Evolutionary conservation across 345 rosid genomes (phyloP).

Genomic region (Schrenkiella parvula): DNA sequence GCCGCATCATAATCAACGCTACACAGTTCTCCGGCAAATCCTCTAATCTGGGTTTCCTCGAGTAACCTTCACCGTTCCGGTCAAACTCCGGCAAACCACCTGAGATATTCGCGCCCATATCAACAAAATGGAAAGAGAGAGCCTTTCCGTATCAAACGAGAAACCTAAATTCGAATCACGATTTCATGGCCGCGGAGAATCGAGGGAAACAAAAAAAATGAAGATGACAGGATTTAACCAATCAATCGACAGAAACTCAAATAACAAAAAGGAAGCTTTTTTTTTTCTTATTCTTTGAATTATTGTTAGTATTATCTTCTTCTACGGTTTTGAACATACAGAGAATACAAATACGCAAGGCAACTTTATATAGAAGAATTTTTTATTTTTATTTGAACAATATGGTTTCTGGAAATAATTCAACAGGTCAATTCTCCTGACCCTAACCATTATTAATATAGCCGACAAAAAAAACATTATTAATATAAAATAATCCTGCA

Average conservation of each 20-base stretch:
- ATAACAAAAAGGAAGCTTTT: neutral
- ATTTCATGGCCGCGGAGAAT: slow-evolving; percentile 22
- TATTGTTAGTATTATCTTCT: neutral
- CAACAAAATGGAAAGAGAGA: neutral
- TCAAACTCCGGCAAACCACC: slow-evolving; percentile 28
- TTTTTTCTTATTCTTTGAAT: neutral
- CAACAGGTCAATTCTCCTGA: slow-evolving; percentile 30
- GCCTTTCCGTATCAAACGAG: neutral
- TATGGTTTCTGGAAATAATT: neutral
- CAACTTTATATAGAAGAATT: neutral
- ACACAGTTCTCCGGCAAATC: slow-evolving; percentile 68
- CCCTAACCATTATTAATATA: slow-evolving; percentile 11
- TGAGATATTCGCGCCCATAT: slow-evolving; percentile 51
- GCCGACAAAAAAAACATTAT: no score
- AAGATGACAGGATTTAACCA: neutral
- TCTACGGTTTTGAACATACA: slow-evolving; percentile 6
- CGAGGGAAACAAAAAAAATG: neutral
- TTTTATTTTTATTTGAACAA: neutral
- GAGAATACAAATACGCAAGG: slow-evolving; percentile 4
- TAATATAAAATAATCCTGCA: neutral
- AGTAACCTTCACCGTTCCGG: slow-evolving; percentile 21
- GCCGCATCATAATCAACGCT: slow-evolving; percentile 42
- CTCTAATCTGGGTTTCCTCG: slow-evolving; percentile 36
- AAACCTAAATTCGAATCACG: neutral
- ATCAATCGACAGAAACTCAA: neutral